These are phyloP conservation scores for Conticribra guillardii DNA, from an alignment of 108 stramenopile genomes.

Conservation along the genomic window DNA sequence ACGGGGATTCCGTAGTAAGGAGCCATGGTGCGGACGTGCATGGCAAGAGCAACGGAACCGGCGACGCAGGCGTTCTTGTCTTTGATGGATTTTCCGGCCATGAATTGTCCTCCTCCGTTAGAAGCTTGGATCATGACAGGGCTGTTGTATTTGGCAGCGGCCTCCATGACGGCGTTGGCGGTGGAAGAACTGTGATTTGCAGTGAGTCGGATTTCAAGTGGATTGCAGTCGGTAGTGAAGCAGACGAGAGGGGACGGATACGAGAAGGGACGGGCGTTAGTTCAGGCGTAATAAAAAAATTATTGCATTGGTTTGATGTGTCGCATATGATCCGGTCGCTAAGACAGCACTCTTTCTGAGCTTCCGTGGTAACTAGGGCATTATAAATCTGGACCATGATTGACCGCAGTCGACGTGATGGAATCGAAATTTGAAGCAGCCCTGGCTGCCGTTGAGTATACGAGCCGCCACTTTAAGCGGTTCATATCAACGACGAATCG, in stretches of 20 bases:
- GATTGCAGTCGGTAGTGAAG: not conserved
- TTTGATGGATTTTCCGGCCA: conserved; percentile 92
- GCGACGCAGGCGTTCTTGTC: conserved; percentile 81
- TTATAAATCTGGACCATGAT: no score
- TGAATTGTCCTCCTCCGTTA: conserved; percentile 90
- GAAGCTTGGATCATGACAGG: conserved; percentile 95
- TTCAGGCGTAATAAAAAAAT: no score
- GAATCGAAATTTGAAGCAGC: no score
- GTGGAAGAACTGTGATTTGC: conserved; percentile 82
- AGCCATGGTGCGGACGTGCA: conserved; percentile 95
- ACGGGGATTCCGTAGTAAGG: conserved; percentile 97
- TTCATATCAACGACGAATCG: no score
- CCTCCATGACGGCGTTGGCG: conserved; percentile 90
- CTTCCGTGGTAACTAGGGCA: no score
- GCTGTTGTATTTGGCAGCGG: conserved; percentile 84
- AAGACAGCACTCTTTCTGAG: no score
- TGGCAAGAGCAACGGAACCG: conserved; percentile 92
- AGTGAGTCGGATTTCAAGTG: not conserved
- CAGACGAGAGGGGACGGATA: not conserved
- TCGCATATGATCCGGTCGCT: no score
- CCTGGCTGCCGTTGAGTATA: no score
- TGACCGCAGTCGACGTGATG: no score
- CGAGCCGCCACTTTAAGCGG: no score
- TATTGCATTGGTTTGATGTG: no score
- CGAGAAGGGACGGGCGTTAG: no score